phyloP scores from a whole-genome alignment of 2,329 filamentous ascomycete species.

The Ilyonectria robusta region DNA sequence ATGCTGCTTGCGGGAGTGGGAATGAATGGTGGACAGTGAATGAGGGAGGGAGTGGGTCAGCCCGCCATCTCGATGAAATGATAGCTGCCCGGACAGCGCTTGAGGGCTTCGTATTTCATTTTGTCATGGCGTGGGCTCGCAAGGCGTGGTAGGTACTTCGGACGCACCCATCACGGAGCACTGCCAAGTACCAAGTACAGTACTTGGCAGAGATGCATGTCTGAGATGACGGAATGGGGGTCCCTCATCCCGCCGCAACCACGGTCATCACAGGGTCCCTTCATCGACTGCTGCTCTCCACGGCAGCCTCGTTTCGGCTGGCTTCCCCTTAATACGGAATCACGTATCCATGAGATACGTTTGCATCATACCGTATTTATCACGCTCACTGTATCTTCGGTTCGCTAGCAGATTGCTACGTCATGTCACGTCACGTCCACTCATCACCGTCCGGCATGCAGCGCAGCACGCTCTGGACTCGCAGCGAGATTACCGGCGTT shows the following conservation, averaged over 20 bases:
- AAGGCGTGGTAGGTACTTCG: background rate
- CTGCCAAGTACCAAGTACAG: background rate
- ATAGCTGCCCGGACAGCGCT: background rate
- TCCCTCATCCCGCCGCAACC: background rate
- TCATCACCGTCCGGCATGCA: background rate
- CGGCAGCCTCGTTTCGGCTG: conserved; percentile 6
- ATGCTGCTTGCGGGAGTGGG: background rate
- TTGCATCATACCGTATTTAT: too few relatives aligned
- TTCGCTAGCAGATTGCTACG: background rate
- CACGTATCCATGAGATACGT: background rate
- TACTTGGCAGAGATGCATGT: background rate
- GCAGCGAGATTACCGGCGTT: conserved; percentile 5
- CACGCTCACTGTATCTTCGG: background rate
- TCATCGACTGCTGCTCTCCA: background rate
- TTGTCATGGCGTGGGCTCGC: background rate
- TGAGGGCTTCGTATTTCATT: background rate
- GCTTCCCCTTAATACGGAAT: conserved; percentile 1
- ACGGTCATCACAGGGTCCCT: background rate
- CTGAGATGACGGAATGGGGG: background rate
- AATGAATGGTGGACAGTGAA: background rate
- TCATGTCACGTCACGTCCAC: background rate
- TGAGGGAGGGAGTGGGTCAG: conserved; percentile 1
- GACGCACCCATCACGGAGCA: background rate
- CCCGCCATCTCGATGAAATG: background rate
- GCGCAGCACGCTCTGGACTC: background rate